A percentile compares a stretch with the other conserved stretches of the same genome.
Conservation (phyloP, 768 basidiomycete species). For the Suillus hirtellus region DNA sequence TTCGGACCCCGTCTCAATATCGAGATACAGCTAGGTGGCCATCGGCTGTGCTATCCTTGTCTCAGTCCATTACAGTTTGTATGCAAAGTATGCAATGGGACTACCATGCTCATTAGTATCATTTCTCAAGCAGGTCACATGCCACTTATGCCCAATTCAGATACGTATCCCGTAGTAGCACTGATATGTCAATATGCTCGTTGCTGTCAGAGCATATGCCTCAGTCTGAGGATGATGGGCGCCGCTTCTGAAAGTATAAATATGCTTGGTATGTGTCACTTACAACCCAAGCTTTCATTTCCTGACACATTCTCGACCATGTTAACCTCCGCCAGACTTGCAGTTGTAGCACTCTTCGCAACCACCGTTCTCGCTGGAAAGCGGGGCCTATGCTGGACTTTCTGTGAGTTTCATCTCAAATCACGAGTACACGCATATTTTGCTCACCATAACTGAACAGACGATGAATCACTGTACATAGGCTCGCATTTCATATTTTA, state of each 20-base stretch:
- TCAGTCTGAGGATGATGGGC: background rate
- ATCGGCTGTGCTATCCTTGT: background rate
- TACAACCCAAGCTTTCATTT: background rate
- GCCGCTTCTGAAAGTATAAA: background rate
- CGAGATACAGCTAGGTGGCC: background rate
- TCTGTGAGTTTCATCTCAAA: slow-evolving; percentile 25
- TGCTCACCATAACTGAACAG: slow-evolving; percentile 15
- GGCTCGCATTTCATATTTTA: slow-evolving; percentile 7
- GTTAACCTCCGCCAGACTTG: slow-evolving; percentile 19
- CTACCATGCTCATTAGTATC: too few species aligned
- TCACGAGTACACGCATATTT: background rate
- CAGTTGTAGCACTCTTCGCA: slow-evolving; percentile 21
- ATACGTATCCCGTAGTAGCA: background rate
- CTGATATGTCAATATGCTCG: background rate
- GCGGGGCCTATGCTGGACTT: slow-evolving; percentile 40
- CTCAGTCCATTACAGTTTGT: background rate
- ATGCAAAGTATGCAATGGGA: background rate
- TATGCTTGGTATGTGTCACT: background rate
- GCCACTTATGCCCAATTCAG: background rate
- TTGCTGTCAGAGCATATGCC: background rate
- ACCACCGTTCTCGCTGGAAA: slow-evolving; percentile 34
- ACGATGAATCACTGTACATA: slow-evolving; percentile 30
- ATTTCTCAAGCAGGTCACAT: background rate
- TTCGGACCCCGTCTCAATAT: background rate
- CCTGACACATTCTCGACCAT: slow-evolving; percentile 14